These are phyloP conservation scores for Colletotrichum liriopes DNA, from an alignment of 2,329 filamentous ascomycete species.

Conservation along the genomic window DNA sequence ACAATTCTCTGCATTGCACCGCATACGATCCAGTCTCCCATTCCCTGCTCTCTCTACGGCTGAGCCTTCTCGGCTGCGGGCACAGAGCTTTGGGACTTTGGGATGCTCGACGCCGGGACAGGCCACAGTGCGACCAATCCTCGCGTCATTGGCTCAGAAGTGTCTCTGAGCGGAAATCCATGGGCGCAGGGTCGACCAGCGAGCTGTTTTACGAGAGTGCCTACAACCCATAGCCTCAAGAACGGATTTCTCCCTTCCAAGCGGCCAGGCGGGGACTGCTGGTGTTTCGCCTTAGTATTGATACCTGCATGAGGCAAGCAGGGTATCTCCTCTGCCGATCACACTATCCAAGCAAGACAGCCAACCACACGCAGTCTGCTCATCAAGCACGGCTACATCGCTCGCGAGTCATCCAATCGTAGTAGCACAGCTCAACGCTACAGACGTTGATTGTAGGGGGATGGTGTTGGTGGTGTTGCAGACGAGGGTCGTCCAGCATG, in stretches of 20 bases:
- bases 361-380: slow-evolving; percentile 12
- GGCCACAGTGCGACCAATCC: neutral
- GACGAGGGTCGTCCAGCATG: neutral
- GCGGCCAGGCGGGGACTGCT: neutral
- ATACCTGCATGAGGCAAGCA: slow-evolving; percentile 15
- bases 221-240: neutral
- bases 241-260: slow-evolving; percentile 17
- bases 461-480: neutral
- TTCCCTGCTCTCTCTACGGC: neutral
- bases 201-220: neutral
- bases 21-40: neutral
- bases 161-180: slow-evolving; percentile 10
- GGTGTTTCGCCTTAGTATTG: slow-evolving; percentile 2
- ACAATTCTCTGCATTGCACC: neutral
- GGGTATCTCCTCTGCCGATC: slow-evolving; percentile 13
- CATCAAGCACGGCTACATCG: neutral
- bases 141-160: neutral
- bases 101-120: neutral
- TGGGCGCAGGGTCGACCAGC: slow-evolving; percentile 1
- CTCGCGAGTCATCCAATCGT: neutral
- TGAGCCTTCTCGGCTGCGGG: neutral
- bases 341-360: slow-evolving; percentile 23
- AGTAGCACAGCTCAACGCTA: neutral
- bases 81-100: neutral
- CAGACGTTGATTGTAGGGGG: neutral